phyloP scores from a whole-genome alignment of 768 basidiomycete species.

The Tubosaeta sp. region DNA sequence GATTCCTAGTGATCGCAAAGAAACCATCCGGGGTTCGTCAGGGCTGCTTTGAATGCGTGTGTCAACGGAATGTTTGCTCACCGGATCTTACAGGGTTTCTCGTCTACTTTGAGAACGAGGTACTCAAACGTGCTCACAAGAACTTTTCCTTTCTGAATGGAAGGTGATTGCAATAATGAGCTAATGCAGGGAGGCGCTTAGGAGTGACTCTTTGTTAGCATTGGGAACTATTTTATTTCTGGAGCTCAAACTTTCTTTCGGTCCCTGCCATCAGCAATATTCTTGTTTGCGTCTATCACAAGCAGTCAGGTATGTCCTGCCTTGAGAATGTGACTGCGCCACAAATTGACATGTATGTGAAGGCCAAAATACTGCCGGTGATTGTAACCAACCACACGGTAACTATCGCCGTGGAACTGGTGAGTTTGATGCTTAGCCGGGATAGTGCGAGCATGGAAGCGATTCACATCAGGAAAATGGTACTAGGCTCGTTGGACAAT shows the following conservation, averaged over 20 bases:
- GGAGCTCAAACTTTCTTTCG: slow-evolving; percentile 89
- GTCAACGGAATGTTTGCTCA: neutral
- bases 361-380: slow-evolving; percentile 82
- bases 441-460: slow-evolving; percentile 26
- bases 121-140: slow-evolving; percentile 87
- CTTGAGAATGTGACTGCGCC: slow-evolving; percentile 10
- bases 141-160: slow-evolving; percentile 93
- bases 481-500: slow-evolving; percentile 79
- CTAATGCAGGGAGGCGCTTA: neutral
- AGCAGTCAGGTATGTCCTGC: slow-evolving; percentile 55
- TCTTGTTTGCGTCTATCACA: slow-evolving; percentile 89
- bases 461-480: slow-evolving; percentile 58
- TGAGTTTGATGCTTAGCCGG: slow-evolving; percentile 49
- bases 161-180: slow-evolving; percentile 41
- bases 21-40: slow-evolving; percentile 75
- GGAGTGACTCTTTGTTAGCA: slow-evolving; percentile 35
- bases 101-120: slow-evolving; percentile 86
- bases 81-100: slow-evolving; percentile 63
- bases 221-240: slow-evolving; percentile 90
- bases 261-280: slow-evolving; percentile 89
- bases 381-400: slow-evolving; percentile 93
- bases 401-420: slow-evolving; percentile 91
- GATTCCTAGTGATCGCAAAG: slow-evolving; percentile 86
- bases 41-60: neutral
- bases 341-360: slow-evolving; percentile 16